phyloP scores from a whole-genome alignment of 2,329 filamentous ascomycete species.

The Pestalotiopsis sp. region DNA sequence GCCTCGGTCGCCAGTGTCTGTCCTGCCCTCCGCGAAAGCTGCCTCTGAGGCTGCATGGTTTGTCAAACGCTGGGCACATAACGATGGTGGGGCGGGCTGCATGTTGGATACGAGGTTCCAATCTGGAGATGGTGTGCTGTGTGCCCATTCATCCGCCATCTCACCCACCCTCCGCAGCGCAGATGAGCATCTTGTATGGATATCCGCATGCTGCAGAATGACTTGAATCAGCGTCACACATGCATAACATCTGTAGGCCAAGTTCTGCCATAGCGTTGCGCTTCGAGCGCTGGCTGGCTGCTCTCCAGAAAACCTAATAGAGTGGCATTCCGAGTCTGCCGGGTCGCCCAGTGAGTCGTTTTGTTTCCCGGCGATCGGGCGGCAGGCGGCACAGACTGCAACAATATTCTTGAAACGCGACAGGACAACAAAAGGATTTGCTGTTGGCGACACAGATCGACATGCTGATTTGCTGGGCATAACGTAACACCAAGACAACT shows the following conservation, averaged over 20 bases:
- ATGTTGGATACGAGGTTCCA: not conserved
- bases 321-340: not conserved
- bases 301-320: not conserved
- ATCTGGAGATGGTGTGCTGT: not conserved
- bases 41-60: not conserved
- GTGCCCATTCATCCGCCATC: not conserved
- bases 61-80: not conserved
- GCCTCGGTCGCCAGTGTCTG: not conserved
- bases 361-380: not conserved
- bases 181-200: not conserved
- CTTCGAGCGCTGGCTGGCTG: not conserved
- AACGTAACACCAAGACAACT: constrained; percentile 2
- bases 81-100: not conserved
- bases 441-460: not conserved
- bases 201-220: not conserved
- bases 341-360: not conserved
- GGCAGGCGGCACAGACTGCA: not conserved
- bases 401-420: not conserved
- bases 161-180: not conserved
- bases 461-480: not conserved
- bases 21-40: not conserved
- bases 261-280: not conserved
- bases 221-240: not conserved
- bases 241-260: not conserved
- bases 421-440: not conserved